phyloP scores from a whole-genome alignment of 805 yeast genomes.

The Starmerella sirachaensis region DNA sequence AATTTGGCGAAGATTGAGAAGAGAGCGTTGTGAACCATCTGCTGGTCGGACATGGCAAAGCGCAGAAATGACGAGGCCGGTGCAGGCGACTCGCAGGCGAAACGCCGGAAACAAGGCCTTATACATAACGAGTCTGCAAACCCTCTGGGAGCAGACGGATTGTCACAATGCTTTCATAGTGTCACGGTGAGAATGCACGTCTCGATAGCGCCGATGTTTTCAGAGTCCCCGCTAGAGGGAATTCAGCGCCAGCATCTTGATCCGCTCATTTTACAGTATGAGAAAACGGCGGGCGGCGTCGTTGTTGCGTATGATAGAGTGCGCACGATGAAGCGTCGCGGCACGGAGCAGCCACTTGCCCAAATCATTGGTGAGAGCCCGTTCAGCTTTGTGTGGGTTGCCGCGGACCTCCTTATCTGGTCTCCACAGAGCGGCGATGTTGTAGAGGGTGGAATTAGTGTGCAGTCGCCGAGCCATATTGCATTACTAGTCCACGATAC shows the following conservation, averaged over 20 bases:
- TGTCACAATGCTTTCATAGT: conserved; percentile 54
- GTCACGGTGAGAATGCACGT: conserved; percentile 56
- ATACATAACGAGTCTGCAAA: conserved; percentile 15
- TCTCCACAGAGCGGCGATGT: conserved; percentile 78
- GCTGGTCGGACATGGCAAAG: conserved; percentile 13
- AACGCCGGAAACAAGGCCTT: conserved; percentile 18
- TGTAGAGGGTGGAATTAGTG: conserved; percentile 74
- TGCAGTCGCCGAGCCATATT: conserved; percentile 91
- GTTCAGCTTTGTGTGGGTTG: conserved; percentile 76
- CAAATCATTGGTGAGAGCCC: conserved; percentile 70
- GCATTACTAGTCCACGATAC: conserved; percentile 86
- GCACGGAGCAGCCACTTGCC: conserved; percentile 40
- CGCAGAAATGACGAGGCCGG: conserved; percentile 13
- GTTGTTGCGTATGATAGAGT: conserved; percentile 69
- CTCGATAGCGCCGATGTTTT: conserved; percentile 76
- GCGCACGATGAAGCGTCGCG: conserved; percentile 37
- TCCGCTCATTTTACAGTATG: conserved; percentile 76
- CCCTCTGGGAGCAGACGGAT: conserved; percentile 24
- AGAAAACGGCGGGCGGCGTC: conserved; percentile 62
- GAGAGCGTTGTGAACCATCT: too few species aligned
- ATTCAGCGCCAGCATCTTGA: conserved; percentile 80
- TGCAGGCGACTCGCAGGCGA: conserved; percentile 6
- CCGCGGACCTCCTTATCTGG: conserved; percentile 78
- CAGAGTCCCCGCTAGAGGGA: conserved; percentile 61
- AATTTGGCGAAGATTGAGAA: too few species aligned